Base-by-base conservation (phyloP, 805 yeast species). In the Maudiozyma turicensis region DNA sequence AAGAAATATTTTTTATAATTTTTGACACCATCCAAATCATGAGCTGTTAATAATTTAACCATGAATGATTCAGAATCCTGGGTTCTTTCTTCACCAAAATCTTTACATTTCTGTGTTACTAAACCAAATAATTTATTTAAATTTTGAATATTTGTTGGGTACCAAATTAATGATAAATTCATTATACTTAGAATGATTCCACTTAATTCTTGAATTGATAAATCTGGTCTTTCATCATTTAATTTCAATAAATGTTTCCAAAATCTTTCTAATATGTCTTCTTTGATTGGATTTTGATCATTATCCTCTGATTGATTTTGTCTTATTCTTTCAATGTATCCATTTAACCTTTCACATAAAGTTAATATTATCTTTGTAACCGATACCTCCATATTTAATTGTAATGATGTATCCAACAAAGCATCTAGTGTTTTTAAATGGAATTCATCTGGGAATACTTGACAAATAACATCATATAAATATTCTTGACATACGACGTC, bases 401-500 rank as follows among this genome's bases (percentile, higher is more conserved):
- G 74, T 48, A 81, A 67, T 20, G 87, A 76, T 1, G 90, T 80
- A 32, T 74, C 75, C 55, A 93, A 72, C 54, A 86, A 79, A 33
- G 70, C 68, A 47, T 81, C 81, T 56, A 93, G 71, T 0, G 96
- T 86, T 20, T 74, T 74, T 51, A 89, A 68, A 59, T 93, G 98
- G 64, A 84, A 91, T 54, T 85, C 87, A 59, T 87, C 96, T 0
- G 98, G 97, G 70, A 93, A 93, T 1, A 90, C 95, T 63, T 91
- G 97, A 48, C 90, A 84, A 47, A 93, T 74, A 10, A 93, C 96
- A 61, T 93, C 99, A 45, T 90, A 72, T 50, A 93, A 69, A 62
- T 93, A 93, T 60, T 84, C 90, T 68, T 93, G 99, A 4, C 98
- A 97, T 51, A 93, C 74, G 31, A 81, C 82, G 63, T 93, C 99